These are phyloP conservation scores for Suhomyces bribrorum DNA, from an alignment of 1,139 yeast genomes.

Conservation along the genomic window DNA sequence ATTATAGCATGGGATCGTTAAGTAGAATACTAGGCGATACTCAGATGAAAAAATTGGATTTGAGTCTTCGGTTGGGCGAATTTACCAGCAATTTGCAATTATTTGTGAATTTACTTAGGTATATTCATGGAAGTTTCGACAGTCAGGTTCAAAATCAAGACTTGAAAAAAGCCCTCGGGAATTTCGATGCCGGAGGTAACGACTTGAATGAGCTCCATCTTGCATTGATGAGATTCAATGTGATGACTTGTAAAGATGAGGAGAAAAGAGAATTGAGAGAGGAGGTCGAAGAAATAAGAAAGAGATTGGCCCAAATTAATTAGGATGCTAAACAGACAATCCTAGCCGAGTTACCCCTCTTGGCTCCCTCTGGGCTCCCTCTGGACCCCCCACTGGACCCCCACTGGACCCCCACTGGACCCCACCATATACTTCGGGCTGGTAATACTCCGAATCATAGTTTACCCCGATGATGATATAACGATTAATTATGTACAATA, in stretches of 20 bases:
- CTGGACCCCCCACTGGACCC: too few species aligned
- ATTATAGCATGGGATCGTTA: slow-evolving; percentile 31
- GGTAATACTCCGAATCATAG: too few species aligned
- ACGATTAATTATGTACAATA: neutral
- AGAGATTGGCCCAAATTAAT: neutral
- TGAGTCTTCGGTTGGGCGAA: slow-evolving; percentile 22
- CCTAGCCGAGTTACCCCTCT: too few species aligned
- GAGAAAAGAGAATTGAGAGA: slow-evolving; percentile 10
- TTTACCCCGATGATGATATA: too few species aligned
- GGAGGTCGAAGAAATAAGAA: slow-evolving; percentile 3
- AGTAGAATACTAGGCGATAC: slow-evolving; percentile 17
- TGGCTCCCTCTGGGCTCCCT: too few species aligned
- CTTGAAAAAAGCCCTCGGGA: slow-evolving; percentile 1
- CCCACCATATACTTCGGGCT: too few species aligned
- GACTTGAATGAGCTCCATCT: slow-evolving; percentile 17
- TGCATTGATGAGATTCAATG: slow-evolving; percentile 20
- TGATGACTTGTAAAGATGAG: slow-evolving; percentile 15
- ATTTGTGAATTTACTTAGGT: slow-evolving; percentile 24
- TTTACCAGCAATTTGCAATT: slow-evolving; percentile 25
- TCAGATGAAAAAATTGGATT: slow-evolving; percentile 14
- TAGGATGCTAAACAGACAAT: too few species aligned
- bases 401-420: too few species aligned
- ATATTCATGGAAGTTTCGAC: slow-evolving; percentile 12
- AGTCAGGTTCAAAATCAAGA: slow-evolving; percentile 1
- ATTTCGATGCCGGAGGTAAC: slow-evolving; percentile 9